Evolutionary conservation across 2,329 filamentous ascomycete species (phyloP), one percentile per base, ranked within the genome.

Genomic region (Nothopassalora personata): DNA sequence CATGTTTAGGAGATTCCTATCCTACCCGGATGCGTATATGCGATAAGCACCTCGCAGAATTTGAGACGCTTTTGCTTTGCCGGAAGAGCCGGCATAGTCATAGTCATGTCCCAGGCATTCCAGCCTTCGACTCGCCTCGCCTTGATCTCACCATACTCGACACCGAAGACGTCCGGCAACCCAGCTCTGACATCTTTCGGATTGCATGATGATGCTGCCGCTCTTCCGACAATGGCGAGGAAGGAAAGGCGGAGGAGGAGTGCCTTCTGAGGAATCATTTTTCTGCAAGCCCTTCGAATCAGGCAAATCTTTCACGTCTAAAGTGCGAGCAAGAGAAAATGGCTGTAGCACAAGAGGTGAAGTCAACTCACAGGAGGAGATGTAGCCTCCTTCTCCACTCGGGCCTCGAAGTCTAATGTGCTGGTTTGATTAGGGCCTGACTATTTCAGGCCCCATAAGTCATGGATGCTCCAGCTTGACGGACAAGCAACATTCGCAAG

Each of bases 1-100:
- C 60, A 55, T 71, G 68, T 4, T 68, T 72, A 45, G 15, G 46
- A n/a, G 18, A 33, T 19, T 33, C 13, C 11, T 5, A n/a, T 15
- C 43, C 62, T 61, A 3, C 72, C 73, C 9, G 69, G 68, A 61
- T 76, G 74, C 6, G 73, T 74, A 51, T 74, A 72, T 1, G 68
- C 69, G 23, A 75, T 58, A 5, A 67, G 72, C 27, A 75, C 65
- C 34, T 74, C 70, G 67, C 74, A 76, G 54, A 71, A 72, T 53
- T 65, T 58, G 46, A 64, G 30, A 2, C 43, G 45, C 45, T 48
- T 39, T n/a, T 50, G 49, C 49, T 45, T 13, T 1, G 27, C 49
- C n/a, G 53, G 53, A 19, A 56, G 53, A 23, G 53, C 39, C 4
- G 56, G 56, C 23, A 58, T 30, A 34, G 56, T 49, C 46, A 49